Evolutionary conservation across 169 alveolate genomes (phyloP).

Genomic region (Eimeria praecox): DNA sequence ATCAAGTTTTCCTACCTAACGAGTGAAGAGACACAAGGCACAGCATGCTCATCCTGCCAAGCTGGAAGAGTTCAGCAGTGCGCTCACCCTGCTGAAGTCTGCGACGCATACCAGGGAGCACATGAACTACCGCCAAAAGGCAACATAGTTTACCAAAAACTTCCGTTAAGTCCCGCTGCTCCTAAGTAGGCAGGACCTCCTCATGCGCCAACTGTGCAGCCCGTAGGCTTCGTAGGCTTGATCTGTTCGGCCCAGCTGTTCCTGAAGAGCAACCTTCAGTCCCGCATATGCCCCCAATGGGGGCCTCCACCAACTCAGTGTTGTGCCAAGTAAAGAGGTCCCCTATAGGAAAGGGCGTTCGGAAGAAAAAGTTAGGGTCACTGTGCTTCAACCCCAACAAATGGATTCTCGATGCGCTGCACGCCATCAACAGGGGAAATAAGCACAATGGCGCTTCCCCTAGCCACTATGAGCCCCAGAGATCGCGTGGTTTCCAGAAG

Average conservation of each 20-base stretch:
- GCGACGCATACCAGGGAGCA: neutral
- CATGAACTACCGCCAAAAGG: neutral
- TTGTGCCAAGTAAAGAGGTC: neutral
- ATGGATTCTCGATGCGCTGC: conserved; percentile 92
- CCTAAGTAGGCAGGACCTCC: neutral
- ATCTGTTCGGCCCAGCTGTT: neutral
- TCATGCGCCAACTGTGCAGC: neutral
- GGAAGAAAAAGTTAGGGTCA: neutral
- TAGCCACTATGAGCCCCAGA: conserved; percentile 93
- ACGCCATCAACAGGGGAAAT: conserved; percentile 93
- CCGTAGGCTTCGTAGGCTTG: neutral
- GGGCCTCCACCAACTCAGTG: neutral
- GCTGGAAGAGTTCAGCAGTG: neutral
- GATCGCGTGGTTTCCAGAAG: conserved; percentile 90
- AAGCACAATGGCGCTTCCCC: conserved; percentile 94
- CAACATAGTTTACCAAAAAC: neutral
- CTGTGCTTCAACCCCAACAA: conserved; percentile 82
- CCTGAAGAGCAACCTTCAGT: neutral
- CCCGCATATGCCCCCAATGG: neutral
- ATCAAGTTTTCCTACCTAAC: neutral
- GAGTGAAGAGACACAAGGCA: neutral
- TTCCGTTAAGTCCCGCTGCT: neutral
- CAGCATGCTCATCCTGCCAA: neutral
- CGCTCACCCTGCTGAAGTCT: neutral
- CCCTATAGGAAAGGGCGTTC: neutral